phyloP scores from a whole-genome alignment of 164 flowering plant genomes.

The Annona cherimola region DNA sequence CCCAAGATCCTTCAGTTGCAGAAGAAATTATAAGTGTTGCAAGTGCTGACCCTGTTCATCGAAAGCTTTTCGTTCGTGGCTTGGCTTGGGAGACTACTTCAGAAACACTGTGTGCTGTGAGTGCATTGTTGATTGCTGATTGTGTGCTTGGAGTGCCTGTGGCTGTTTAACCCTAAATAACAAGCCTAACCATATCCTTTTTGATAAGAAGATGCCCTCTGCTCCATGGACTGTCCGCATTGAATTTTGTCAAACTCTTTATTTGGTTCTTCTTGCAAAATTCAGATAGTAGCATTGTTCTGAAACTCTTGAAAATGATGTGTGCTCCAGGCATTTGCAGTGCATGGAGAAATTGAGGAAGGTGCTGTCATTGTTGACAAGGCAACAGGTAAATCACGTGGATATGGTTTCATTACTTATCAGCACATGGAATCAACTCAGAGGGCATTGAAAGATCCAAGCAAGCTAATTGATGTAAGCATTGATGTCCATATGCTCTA shows the following conservation, averaged over 20 bases:
- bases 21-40: conserved; percentile 66
- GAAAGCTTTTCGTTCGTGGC: conserved; percentile 88
- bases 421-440: conserved; percentile 66
- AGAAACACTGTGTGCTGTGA: conserved; percentile 85
- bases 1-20: conserved; percentile 64
- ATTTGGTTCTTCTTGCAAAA: neutral
- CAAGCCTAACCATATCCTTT: neutral
- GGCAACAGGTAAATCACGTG: conserved; percentile 64
- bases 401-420: conserved; percentile 72
- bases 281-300: conserved; percentile 1
- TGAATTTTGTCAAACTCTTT: neutral
- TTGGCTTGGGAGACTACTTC: conserved; percentile 76
- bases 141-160: conserved; percentile 27
- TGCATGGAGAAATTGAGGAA: conserved; percentile 77
- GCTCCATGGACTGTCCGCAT: neutral
- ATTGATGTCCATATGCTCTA: neutral
- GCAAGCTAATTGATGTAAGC: conserved; percentile 70
- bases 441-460: conserved; percentile 51
- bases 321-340: conserved; percentile 48
- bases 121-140: conserved; percentile 44
- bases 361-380: conserved; percentile 78
- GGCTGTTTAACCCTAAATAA: conserved; percentile 7
- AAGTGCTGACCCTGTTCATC: conserved; percentile 69
- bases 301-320: conserved; percentile 7
- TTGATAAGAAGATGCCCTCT: neutral